Conservation (phyloP, 1,284 basidiomycete genomes). For the Moesziomyces sp. region DNA sequence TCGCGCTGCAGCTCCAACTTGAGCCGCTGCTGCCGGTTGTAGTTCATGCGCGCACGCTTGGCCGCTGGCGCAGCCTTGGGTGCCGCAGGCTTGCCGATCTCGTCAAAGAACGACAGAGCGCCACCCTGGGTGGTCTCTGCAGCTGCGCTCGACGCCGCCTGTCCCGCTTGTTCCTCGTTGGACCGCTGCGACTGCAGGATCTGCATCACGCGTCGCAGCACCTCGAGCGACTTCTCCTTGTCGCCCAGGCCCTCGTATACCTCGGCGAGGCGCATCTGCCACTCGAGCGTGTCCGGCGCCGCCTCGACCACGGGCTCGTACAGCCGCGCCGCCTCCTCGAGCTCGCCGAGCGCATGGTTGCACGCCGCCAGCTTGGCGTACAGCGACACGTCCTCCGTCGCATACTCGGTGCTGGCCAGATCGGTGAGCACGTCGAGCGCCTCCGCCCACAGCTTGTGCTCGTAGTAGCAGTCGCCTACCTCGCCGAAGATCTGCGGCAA, state of each 20-base stretch:
- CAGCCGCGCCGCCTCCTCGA: conserved; percentile 47
- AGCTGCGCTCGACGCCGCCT: not conserved
- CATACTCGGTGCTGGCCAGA: conserved; percentile 31
- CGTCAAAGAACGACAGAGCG: conserved; percentile 58
- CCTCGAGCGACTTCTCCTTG: conserved; percentile 81
- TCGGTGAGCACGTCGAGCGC: conserved; percentile 55
- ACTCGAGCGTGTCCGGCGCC: conserved; percentile 79
- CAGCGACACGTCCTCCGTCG: conserved; percentile 47
- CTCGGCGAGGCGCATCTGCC: conserved; percentile 74
- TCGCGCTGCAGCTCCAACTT: conserved; percentile 59
- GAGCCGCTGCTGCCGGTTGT: conserved; percentile 41
- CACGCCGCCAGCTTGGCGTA: conserved; percentile 59
- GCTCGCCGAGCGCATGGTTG: conserved; percentile 52
- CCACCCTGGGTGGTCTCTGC: conserved; percentile 4
- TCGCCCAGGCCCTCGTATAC: conserved; percentile 83
- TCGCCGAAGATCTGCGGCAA: conserved; percentile 52
- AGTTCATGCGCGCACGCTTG: conserved; percentile 34
- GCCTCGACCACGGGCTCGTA: conserved; percentile 75
- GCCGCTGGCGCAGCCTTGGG: conserved; percentile 17
- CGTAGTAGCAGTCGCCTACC: conserved; percentile 58
- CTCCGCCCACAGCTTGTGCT: conserved; percentile 52
- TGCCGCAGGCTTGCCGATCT: conserved; percentile 19
- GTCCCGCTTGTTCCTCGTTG: conserved; percentile 5
- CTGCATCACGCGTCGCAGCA: conserved; percentile 78
- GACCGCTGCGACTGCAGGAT: conserved; percentile 29